A percentile compares a stretch with the other conserved stretches of the same genome.
These are phyloP conservation scores for Cladosporium sp. DNA, from an alignment of 2,329 filamentous ascomycete species.

Conservation along the genomic window DNA sequence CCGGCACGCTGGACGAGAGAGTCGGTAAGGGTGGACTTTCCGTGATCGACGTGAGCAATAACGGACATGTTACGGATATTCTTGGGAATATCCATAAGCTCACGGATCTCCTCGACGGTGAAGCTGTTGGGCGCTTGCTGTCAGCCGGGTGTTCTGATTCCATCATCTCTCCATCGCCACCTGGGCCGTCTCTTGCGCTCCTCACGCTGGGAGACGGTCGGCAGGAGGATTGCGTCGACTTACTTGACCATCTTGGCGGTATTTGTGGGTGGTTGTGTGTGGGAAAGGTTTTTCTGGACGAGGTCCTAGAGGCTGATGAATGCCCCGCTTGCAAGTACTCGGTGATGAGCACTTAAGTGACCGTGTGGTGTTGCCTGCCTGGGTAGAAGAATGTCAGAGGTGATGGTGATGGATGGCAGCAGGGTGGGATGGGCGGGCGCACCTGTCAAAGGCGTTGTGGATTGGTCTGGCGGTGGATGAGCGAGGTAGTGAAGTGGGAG, in stretches of 20 bases:
- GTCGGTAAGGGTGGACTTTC: constrained; percentile 99
- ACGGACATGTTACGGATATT: constrained; percentile 97
- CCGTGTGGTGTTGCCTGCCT: constrained; percentile 31
- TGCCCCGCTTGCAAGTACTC: constrained; percentile 31
- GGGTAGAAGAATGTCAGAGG: constrained; percentile 42
- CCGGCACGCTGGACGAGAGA: constrained; percentile 98
- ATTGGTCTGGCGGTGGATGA: constrained; percentile 24
- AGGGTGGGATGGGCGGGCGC: constrained; percentile 14
- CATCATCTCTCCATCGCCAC: neutral
- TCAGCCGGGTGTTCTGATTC: constrained; percentile 48
- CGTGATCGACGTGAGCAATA: constrained; percentile 99
- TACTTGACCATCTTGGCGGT: constrained; percentile 99
- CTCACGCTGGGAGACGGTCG: neutral
- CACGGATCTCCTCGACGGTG: constrained; percentile 84
- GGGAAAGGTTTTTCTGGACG: constrained; percentile 28
- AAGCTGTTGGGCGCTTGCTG: constrained; percentile 66
- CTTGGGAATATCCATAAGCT: constrained; percentile 74
- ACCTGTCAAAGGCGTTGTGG: constrained; percentile 29
- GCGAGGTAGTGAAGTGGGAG: constrained; percentile 20
- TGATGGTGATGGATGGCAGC: constrained; percentile 27
- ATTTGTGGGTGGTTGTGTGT: constrained; percentile 43
- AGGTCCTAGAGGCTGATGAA: constrained; percentile 22
- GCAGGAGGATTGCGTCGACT: constrained; percentile 50
- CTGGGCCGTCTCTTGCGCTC: neutral
- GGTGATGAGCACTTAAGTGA: constrained; percentile 25